A percentile compares a stretch with the other conserved stretches of the same genome.
phyloP scores from a whole-genome alignment of 257 asterid genomes.

The Dorcoceras hygrometricum region DNA sequence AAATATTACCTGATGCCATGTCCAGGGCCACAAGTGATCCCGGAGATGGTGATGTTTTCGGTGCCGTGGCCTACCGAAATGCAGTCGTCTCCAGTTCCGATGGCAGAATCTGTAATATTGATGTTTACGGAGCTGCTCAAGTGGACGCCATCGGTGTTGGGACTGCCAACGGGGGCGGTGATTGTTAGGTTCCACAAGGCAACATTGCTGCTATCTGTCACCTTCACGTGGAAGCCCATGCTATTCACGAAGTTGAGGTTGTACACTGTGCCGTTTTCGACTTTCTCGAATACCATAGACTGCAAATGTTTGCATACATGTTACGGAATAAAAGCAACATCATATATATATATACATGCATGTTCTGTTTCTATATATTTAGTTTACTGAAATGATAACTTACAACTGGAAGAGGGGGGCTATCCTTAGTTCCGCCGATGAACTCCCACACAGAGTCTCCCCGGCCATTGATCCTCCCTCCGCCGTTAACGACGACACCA shows the following conservation, averaged over 20 bases:
- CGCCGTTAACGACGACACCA: constrained; percentile 20
- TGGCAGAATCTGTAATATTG: neutral
- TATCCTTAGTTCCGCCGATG: neutral
- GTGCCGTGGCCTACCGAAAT: constrained; percentile 26
- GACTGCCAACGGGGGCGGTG: constrained; percentile 19
- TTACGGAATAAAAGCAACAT: too few relatives aligned
- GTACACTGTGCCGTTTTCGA: neutral
- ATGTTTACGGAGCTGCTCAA: neutral
- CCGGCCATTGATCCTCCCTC: constrained; percentile 38
- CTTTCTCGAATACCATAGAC: too few relatives aligned
- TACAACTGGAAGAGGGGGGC: constrained; percentile 30
- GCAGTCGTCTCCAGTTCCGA: constrained; percentile 31
- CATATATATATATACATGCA: too few relatives aligned
- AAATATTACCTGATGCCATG: constrained; percentile 22
- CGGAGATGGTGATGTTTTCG: constrained; percentile 4
- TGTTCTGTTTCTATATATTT: neutral
- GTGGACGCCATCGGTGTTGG: constrained; percentile 29
- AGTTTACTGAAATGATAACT: too few relatives aligned
- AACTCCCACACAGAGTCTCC: constrained; percentile 24
- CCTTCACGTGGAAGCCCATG: constrained; percentile 19
- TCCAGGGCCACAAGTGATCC: constrained; percentile 25
- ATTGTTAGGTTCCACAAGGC: constrained; percentile 6
- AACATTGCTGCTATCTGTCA: constrained; percentile 14
- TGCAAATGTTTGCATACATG: too few relatives aligned
- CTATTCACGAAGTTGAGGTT: constrained; percentile 24